Evolutionary conservation across 495 filamentous ascomycete species (phyloP).

Genomic region (Tuber brumale): DNA sequence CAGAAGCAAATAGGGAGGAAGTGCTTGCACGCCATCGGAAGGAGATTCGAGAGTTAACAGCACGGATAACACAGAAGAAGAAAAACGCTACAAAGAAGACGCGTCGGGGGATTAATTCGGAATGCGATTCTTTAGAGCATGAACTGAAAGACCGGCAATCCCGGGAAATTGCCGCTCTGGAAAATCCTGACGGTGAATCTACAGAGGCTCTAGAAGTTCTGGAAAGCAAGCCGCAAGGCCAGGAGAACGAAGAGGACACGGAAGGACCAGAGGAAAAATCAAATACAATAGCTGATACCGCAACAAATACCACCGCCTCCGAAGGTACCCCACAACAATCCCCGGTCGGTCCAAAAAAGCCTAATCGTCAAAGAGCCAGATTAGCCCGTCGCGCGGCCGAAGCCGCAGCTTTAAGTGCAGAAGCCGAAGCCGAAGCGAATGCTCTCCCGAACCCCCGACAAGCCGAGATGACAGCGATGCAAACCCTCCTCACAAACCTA

Average conservation of each 20-base stretch:
- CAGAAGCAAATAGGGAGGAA: slow-evolving; percentile 53
- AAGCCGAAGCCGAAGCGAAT: slow-evolving; percentile 68
- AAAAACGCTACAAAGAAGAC: slow-evolving; percentile 95
- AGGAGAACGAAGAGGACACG: slow-evolving; percentile 13
- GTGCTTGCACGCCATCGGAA: slow-evolving; percentile 74
- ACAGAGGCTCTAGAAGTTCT: slow-evolving; percentile 14
- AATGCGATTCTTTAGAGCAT: slow-evolving; percentile 67
- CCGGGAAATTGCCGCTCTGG: slow-evolving; percentile 57
- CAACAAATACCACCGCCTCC: slow-evolving; percentile 18
- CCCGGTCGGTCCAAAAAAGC: slow-evolving; percentile 54
- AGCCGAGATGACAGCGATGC: slow-evolving; percentile 65
- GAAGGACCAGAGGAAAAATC: slow-evolving; percentile 12
- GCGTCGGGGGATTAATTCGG: slow-evolving; percentile 76
- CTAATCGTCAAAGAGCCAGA: slow-evolving; percentile 84
- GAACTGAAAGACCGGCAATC: slow-evolving; percentile 62
- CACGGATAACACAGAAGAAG: slow-evolving; percentile 84
- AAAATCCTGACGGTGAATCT: slow-evolving; percentile 34
- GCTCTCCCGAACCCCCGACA: slow-evolving; percentile 66
- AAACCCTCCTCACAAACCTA: slow-evolving; percentile 54
- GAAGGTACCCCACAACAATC: slow-evolving; percentile 21
- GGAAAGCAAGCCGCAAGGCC: slow-evolving; percentile 28
- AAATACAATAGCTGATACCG: slow-evolving; percentile 22
- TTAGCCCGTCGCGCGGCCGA: slow-evolving; percentile 83
- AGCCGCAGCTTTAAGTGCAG: slow-evolving; percentile 57
- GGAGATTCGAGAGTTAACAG: slow-evolving; percentile 79